Conservation (phyloP, 805 yeast species). For the Naumovozyma baii region DNA sequence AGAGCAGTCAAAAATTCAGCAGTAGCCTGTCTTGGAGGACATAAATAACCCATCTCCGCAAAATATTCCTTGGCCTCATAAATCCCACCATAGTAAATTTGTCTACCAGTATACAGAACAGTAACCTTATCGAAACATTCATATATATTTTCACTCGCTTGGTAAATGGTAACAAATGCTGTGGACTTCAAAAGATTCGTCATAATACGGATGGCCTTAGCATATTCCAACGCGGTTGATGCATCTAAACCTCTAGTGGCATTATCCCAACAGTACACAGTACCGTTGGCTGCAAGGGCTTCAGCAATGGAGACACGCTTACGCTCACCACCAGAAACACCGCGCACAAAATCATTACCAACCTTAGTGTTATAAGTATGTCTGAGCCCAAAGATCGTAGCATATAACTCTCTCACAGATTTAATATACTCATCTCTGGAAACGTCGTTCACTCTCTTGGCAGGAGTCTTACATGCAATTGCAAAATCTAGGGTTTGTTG, state of each 20-base stretch:
- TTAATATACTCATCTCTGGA: slow-evolving; percentile 40
- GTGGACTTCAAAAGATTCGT: slow-evolving; percentile 42
- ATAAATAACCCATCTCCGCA: slow-evolving; percentile 45
- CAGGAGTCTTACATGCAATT: slow-evolving; percentile 58
- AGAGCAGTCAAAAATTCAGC: slow-evolving; percentile 54
- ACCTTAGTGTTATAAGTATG: slow-evolving; percentile 48
- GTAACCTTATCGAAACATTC: slow-evolving; percentile 45
- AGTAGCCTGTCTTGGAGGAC: slow-evolving; percentile 50
- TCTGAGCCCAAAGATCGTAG: slow-evolving; percentile 42
- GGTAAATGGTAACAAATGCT: slow-evolving; percentile 51
- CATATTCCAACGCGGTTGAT: slow-evolving; percentile 62
- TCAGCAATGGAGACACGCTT: slow-evolving; percentile 81
- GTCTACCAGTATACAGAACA: slow-evolving; percentile 43
- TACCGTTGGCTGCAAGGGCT: slow-evolving; percentile 50
- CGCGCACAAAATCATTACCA: slow-evolving; percentile 51
- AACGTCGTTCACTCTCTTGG: slow-evolving; percentile 38
- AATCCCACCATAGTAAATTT: slow-evolving; percentile 48
- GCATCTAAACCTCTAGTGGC: slow-evolving; percentile 73
- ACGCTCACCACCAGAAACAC: slow-evolving; percentile 82
- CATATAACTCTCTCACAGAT: slow-evolving; percentile 31
- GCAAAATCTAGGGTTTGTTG: slow-evolving; percentile 66
- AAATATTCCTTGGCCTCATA: slow-evolving; percentile 42
- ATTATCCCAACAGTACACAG: slow-evolving; percentile 58
- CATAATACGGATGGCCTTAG: slow-evolving; percentile 47
- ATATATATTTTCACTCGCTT: slow-evolving; percentile 48